These are phyloP conservation scores for Auxenochlorella pyrenoidosa DNA, from an alignment of 139 green algal genomes.

Conservation along the genomic window DNA sequence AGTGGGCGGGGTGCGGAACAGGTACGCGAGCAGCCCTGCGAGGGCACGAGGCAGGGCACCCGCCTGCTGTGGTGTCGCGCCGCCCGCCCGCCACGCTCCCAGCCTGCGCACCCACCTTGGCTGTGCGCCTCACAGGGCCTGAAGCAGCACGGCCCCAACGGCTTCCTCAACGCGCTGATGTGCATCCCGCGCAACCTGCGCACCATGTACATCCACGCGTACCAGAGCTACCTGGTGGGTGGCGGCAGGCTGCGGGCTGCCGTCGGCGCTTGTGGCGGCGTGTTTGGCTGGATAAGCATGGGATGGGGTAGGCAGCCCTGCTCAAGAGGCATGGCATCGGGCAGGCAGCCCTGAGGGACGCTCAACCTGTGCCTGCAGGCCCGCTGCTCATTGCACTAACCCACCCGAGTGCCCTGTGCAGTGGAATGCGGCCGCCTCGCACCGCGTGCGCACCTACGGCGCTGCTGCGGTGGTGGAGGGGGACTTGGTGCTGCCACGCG, in stretches of 20 bases:
- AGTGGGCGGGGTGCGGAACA: too few relatives aligned
- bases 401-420: not conserved
- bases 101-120: not conserved
- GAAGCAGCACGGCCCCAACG: slow-evolving; percentile 25
- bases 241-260: slow-evolving; percentile 76
- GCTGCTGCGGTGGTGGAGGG: slow-evolving; percentile 63
- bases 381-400: not conserved
- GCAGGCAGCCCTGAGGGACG: too few relatives aligned
- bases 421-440: slow-evolving; percentile 81
- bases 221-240: slow-evolving; percentile 80
- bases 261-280: too few relatives aligned
- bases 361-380: not conserved
- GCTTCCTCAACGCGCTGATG: slow-evolving; percentile 52
- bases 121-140: slow-evolving; percentile 13
- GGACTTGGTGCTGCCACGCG: slow-evolving; percentile 66
- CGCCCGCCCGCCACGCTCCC: too few relatives aligned
- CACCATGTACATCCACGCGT: slow-evolving; percentile 96
- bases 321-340: too few relatives aligned
- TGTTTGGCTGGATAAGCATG: not conserved
- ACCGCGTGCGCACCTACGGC: slow-evolving; percentile 62
- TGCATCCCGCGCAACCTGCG: slow-evolving; percentile 82
- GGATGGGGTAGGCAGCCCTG: too few relatives aligned
- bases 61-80: too few relatives aligned
- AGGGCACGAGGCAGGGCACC: too few relatives aligned
- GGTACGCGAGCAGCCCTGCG: too few relatives aligned